Conservation (phyloP, 192 early-diverging fungal genomes). For the Umbelopsis isabellina region DNA sequence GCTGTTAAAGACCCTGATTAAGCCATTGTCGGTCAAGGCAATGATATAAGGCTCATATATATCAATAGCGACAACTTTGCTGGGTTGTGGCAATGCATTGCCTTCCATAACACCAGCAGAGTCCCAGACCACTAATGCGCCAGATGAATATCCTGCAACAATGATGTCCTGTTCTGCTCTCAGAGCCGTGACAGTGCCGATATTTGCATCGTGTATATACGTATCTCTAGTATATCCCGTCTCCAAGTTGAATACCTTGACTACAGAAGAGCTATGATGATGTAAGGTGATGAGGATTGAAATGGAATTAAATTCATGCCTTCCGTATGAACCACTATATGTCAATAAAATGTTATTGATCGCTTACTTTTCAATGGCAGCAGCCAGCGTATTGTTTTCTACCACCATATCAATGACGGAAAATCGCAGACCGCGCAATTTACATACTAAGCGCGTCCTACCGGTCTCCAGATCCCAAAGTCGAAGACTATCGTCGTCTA, state of each 20-base stretch:
- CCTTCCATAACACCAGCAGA: slow-evolving; percentile 11
- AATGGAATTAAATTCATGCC: too few species aligned
- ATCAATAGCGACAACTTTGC: slow-evolving; percentile 17
- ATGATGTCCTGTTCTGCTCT: slow-evolving; percentile 21
- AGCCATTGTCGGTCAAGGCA: slow-evolving; percentile 3
- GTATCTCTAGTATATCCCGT: slow-evolving; percentile 19
- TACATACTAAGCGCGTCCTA: background rate
- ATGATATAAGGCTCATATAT: slow-evolving; percentile 22
- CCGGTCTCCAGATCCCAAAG: slow-evolving; percentile 14
- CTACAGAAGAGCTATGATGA: background rate
- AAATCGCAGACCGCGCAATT: slow-evolving; percentile 11
- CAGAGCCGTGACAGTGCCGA: slow-evolving; percentile 4
- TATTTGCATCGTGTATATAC: background rate
- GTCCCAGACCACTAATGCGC: slow-evolving; percentile 15
- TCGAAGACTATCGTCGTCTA: slow-evolving; percentile 23
- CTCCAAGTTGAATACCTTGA: slow-evolving; percentile 22
- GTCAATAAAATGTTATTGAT: background rate
- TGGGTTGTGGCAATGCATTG: background rate
- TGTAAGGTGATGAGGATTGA: background rate
- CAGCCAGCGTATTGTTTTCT: slow-evolving; percentile 4
- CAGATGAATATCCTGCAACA: slow-evolving; percentile 17
- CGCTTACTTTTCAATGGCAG: slow-evolving; percentile 24
- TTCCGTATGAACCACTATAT: background rate
- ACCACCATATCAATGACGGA: slow-evolving; percentile 22
- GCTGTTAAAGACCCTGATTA: background rate